phyloP scores from a whole-genome alignment of 371 early-diverging fungal species.

The Actinomortierella ambigua region DNA sequence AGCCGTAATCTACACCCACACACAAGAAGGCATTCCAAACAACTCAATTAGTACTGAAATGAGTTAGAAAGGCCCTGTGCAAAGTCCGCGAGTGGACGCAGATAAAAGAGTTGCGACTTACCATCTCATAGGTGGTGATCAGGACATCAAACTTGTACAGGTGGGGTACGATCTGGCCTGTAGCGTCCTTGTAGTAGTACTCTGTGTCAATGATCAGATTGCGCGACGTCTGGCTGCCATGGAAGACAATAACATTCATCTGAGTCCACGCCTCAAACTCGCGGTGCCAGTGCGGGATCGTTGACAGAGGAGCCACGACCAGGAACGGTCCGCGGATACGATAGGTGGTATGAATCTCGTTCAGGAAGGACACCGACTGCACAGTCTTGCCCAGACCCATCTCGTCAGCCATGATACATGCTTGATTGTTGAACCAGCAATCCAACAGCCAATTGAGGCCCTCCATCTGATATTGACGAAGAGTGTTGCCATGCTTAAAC shows the following conservation, averaged over 20 bases:
- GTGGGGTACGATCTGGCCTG: conserved; percentile 35
- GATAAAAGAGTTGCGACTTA: conserved; percentile 37
- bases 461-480: conserved; percentile 77
- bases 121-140: conserved; percentile 91
- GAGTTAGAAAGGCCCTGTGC: background rate
- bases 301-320: conserved; percentile 82
- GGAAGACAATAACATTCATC: conserved; percentile 77
- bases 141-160: conserved; percentile 83
- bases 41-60: background rate
- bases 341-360: conserved; percentile 66
- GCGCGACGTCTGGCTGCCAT: conserved; percentile 63
- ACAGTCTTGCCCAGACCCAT: conserved; percentile 90
- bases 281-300: conserved; percentile 78
- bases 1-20: conserved; percentile 59
- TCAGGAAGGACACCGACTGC: conserved; percentile 76
- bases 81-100: background rate
- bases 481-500: conserved; percentile 73
- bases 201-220: conserved; percentile 73
- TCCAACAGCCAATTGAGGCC: conserved; percentile 77
- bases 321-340: conserved; percentile 71
- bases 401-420: conserved; percentile 87
- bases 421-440: conserved; percentile 70
- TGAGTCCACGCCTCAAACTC: conserved; percentile 82
- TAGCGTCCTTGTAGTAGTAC: conserved; percentile 66
- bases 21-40: too few species aligned